Evolutionary conservation across 2,329 filamentous ascomycete genomes (phyloP).

Genomic region (Aspergillus luchuensis): DNA sequence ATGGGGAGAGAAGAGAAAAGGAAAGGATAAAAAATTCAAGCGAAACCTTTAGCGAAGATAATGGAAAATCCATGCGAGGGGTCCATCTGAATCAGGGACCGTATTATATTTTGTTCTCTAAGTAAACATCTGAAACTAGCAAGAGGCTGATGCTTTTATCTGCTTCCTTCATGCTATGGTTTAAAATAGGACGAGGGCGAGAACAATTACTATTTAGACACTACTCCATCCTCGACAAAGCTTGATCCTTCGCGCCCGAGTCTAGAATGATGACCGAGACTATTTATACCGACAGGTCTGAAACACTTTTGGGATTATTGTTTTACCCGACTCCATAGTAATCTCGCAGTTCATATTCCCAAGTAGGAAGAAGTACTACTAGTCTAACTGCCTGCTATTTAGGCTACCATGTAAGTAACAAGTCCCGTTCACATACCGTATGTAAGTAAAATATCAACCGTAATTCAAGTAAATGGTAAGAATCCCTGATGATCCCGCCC

Average conservation of each 20-base stretch:
- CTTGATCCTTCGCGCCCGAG: neutral
- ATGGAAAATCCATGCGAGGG: neutral
- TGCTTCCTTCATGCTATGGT: neutral
- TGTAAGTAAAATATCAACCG: neutral
- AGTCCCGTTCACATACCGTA: neutral
- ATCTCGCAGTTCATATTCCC: neutral
- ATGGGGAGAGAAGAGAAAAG: neutral
- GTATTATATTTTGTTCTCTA: neutral
- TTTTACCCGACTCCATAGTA: neutral
- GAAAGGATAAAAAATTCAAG: neutral
- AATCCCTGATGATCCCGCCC: conserved; percentile 3
- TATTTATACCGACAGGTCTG: conserved; percentile 3
- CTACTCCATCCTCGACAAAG: neutral
- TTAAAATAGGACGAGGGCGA: neutral
- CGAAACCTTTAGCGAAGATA: neutral
- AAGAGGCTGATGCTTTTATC: neutral
- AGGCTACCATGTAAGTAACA: neutral
- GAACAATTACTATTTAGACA: neutral
- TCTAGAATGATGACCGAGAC: neutral
- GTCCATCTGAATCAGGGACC: neutral
- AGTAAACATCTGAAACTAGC: no score
- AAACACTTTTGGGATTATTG: neutral
- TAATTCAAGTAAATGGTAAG: neutral
- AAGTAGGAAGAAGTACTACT: neutral
- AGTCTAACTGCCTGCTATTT: no score